Evolutionary conservation across 805 yeast species (phyloP).

Genomic region (Wickerhamomyces bisporus): DNA sequence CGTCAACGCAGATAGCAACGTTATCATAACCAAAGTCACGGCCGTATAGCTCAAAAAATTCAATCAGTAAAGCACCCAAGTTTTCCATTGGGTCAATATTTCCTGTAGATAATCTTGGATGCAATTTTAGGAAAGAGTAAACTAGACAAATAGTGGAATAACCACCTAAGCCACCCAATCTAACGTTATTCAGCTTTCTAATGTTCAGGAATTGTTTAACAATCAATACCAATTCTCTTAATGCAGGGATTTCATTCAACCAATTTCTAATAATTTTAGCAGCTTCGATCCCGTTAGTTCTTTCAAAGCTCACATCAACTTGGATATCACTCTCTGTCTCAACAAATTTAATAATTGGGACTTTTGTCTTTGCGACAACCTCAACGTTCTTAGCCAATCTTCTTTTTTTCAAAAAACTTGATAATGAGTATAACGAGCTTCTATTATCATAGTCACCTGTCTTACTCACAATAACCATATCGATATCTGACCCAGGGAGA

Average conservation of each 20-base stretch:
- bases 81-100: conserved; percentile 67
- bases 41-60: conserved; percentile 91
- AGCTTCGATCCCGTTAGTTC: conserved; percentile 76
- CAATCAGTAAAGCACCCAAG: conserved; percentile 80
- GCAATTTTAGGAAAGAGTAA: conserved; percentile 69
- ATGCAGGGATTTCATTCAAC: conserved; percentile 68
- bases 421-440: conserved; percentile 63
- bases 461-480: conserved; percentile 75
- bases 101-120: conserved; percentile 68
- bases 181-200: conserved; percentile 77
- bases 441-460: conserved; percentile 55
- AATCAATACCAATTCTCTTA: conserved; percentile 75
- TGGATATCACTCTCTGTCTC: conserved; percentile 68
- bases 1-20: conserved; percentile 59
- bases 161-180: conserved; percentile 93
- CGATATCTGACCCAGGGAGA: conserved; percentile 93
- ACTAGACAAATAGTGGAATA: conserved; percentile 87
- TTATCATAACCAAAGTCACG: conserved; percentile 80
- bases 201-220: conserved; percentile 81
- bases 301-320: conserved; percentile 87
- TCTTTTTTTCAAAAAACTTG: conserved; percentile 58
- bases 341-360: conserved; percentile 88
- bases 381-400: conserved; percentile 68
- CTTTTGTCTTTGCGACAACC: conserved; percentile 85
- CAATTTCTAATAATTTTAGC: conserved; percentile 74